phyloP scores from a whole-genome alignment of 805 yeast species.

The Maudiozyma pseudohumilis region DNA sequence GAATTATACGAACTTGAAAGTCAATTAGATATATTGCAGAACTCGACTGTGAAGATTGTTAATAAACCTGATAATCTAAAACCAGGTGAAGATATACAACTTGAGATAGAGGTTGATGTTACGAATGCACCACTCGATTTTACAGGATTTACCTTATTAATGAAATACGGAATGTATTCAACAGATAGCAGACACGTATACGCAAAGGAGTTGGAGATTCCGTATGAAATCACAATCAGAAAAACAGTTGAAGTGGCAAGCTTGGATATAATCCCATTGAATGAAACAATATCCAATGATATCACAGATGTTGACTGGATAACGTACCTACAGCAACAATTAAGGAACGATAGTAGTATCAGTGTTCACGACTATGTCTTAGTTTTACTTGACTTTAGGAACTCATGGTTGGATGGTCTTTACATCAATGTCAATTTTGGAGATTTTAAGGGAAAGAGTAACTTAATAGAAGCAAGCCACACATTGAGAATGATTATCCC shows the following conservation, averaged over 20 bases:
- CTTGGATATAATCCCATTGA: conserved; percentile 57
- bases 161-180: conserved; percentile 23
- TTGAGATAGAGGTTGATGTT: conserved; percentile 20
- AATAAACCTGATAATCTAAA: conserved; percentile 13
- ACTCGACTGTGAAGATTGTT: conserved; percentile 12
- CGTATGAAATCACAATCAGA: conserved; percentile 31
- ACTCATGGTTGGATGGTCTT: conserved; percentile 62
- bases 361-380: conserved; percentile 47
- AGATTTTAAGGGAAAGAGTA: conserved; percentile 16
- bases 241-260: conserved; percentile 61
- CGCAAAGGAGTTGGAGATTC: conserved; percentile 18
- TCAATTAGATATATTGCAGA: conserved; percentile 19
- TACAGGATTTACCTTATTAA: conserved; percentile 14
- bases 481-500: conserved; percentile 64
- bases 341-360: conserved; percentile 10
- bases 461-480: conserved; percentile 34
- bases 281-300: conserved; percentile 21
- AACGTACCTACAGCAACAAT: conserved; percentile 12
- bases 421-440: conserved; percentile 29
- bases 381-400: conserved; percentile 65
- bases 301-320: conserved; percentile 22
- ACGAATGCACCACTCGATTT: conserved; percentile 18
- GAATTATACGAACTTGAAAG: conserved; percentile 22
- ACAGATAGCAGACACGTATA: conserved; percentile 11
- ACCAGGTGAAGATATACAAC: conserved; percentile 17